Evolutionary conservation across 2,329 filamentous ascomycete genomes (phyloP).

Genomic region (Eurotiales sp.): DNA sequence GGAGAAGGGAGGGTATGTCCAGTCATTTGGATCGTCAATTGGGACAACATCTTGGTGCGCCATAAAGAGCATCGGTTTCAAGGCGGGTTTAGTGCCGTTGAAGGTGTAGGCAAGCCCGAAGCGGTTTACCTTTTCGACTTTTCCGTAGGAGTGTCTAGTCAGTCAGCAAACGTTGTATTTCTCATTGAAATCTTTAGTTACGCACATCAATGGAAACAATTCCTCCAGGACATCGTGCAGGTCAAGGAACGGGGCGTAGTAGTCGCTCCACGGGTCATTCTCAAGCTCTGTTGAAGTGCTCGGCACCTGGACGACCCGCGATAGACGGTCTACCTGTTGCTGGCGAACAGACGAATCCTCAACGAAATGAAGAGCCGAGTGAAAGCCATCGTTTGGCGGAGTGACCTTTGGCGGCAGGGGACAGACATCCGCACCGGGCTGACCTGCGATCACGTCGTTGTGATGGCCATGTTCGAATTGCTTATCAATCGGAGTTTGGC

Average conservation of each 20-base stretch:
- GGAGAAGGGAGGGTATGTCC: conserved; percentile 54
- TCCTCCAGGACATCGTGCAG: conserved; percentile 50
- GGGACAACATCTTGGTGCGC: conserved; percentile 58
- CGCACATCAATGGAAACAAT: conserved; percentile 51
- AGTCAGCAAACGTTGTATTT: neutral
- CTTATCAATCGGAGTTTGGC: conserved; percentile 10
- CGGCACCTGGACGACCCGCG: conserved; percentile 46
- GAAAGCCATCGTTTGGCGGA: conserved; percentile 26
- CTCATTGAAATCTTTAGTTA: too few species aligned
- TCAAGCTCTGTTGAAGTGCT: conserved; percentile 48
- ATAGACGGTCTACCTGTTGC: conserved; percentile 49
- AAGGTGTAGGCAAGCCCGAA: conserved; percentile 61
- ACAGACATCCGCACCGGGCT: conserved; percentile 18
- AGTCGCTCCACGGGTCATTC: conserved; percentile 44
- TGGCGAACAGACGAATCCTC: conserved; percentile 25
- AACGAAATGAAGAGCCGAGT: conserved; percentile 26
- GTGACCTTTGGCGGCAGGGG: conserved; percentile 27
- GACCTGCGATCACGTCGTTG: neutral
- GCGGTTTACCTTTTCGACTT: conserved; percentile 57
- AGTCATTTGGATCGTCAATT: conserved; percentile 47
- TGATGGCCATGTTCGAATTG: neutral
- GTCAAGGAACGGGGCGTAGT: conserved; percentile 57
- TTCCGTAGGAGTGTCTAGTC: conserved; percentile 35
- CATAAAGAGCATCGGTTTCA: conserved; percentile 55
- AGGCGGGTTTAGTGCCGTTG: conserved; percentile 48